Conservation (phyloP, 2,329 filamentous ascomycete species). For the Furcasterigmium sp. region DNA sequence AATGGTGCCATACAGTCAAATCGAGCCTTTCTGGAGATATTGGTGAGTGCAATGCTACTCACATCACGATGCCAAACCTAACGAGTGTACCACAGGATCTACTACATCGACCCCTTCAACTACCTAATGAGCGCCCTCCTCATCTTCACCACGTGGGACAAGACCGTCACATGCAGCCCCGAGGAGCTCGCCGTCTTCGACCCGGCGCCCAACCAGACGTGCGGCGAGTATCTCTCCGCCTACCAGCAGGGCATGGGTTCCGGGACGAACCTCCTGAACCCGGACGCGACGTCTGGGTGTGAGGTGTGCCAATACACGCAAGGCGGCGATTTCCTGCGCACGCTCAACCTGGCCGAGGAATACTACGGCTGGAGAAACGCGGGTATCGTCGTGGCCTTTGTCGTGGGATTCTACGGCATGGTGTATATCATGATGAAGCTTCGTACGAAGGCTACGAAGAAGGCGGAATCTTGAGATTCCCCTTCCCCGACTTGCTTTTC, state of each 20-base stretch:
- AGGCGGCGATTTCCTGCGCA: conserved; percentile 56
- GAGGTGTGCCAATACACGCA: conserved; percentile 54
- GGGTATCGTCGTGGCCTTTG: conserved; percentile 53
- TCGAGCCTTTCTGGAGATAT: conserved; percentile 18
- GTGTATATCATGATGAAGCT: conserved; percentile 43
- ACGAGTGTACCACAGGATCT: no score
- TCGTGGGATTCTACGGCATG: conserved; percentile 44
- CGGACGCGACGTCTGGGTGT: conserved; percentile 49
- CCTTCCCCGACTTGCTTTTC: no score
- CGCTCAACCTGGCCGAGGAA: conserved; percentile 54
- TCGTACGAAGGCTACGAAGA: conserved; percentile 42
- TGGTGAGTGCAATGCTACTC: no score
- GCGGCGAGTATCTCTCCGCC: conserved; percentile 47
- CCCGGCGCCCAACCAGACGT: conserved; percentile 47
- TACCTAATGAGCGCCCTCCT: conserved; percentile 55
- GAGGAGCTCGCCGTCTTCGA: conserved; percentile 47
- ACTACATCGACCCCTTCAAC: conserved; percentile 57
- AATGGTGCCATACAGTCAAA: conserved; percentile 15
- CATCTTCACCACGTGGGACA: conserved; percentile 43
- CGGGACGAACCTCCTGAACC: conserved; percentile 52
- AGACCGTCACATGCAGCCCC: conserved; percentile 38
- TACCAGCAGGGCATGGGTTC: conserved; percentile 42
- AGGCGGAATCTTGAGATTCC: no score
- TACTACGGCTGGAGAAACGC: conserved; percentile 64
- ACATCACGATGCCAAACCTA: no score